phyloP scores from a whole-genome alignment of 2,329 filamentous ascomycete species.

The Colletotrichum eremochloae region DNA sequence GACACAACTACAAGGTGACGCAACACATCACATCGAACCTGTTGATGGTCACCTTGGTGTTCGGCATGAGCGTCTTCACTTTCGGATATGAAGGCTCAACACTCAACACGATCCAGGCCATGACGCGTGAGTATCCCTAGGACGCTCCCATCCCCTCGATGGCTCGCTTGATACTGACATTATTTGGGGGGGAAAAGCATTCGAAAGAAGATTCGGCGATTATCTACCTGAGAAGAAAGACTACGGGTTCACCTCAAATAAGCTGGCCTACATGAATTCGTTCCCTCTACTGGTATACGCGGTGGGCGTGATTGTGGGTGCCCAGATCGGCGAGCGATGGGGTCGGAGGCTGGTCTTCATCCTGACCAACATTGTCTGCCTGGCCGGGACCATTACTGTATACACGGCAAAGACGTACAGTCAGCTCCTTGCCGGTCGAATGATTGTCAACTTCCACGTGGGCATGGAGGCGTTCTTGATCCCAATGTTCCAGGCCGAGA shows the following conservation, averaged over 20 bases:
- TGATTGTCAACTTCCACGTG: slow-evolving; percentile 44
- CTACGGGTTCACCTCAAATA: slow-evolving; percentile 39
- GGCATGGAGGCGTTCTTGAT: slow-evolving; percentile 44
- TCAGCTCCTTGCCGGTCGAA: slow-evolving; percentile 41
- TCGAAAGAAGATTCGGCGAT: slow-evolving; percentile 43
- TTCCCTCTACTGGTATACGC: slow-evolving; percentile 43
- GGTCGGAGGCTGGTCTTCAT: slow-evolving; percentile 42
- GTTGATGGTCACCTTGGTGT: slow-evolving; percentile 41
- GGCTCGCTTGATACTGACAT: not conserved
- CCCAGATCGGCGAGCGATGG: slow-evolving; percentile 43
- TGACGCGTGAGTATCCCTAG: slow-evolving; percentile 39
- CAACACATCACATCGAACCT: slow-evolving; percentile 43
- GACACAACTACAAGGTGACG: slow-evolving; percentile 44
- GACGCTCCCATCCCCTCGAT: too few species aligned
- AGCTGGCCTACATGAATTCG: slow-evolving; percentile 45
- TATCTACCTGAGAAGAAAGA: slow-evolving; percentile 31
- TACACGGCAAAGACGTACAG: slow-evolving; percentile 38
- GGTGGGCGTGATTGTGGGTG: slow-evolving; percentile 39
- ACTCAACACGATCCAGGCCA: slow-evolving; percentile 44
- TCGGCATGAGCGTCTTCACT: slow-evolving; percentile 45
- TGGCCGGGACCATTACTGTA: slow-evolving; percentile 38
- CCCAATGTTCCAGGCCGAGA: slow-evolving; percentile 45
- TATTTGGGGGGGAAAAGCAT: slow-evolving; percentile 18
- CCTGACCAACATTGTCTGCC: slow-evolving; percentile 42
- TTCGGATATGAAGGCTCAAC: slow-evolving; percentile 45